Evolutionary conservation across 257 asterid species (phyloP), one percentile per base, ranked within the genome.

Genomic region (Ocimum tenuiflorum): DNA sequence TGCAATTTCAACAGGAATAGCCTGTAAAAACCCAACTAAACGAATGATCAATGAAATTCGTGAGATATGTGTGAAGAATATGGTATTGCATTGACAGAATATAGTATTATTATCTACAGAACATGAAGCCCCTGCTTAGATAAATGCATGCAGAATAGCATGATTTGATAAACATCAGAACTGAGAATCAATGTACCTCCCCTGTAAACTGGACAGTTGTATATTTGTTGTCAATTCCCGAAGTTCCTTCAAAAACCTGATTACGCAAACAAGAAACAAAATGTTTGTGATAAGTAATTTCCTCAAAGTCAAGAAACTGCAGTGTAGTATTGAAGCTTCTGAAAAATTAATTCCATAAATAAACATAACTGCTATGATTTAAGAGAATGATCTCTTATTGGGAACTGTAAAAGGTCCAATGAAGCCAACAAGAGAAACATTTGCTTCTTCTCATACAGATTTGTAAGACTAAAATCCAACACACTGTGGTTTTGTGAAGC

Each of bases 131-230:
- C 8, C 61, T 13, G 5, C 15, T 8, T 14, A 51, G 36, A 36
- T 31, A 27, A 59, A 63, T 27, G 10, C 6, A 31, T 1, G 36
- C 36, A 31, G 36, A 13, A 53, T n/a, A 72, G 49, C 76, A 55
- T 42, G 55, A 59, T 67, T 69, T 29, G 14, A 69, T 67, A 52
- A 67, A 63, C 49, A 15, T 18, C n/a, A 43, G 39, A 70, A 36
- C 18, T 53, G 18, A 33, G 55, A 61, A 46, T n/a, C 17, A 66
- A 29, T 43, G 54, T 83, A 88, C 96, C 96, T 91, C 98, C 77
- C 98, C 96, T 0, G 98, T 91, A 81, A 91, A 91, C 84, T 91
- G 98, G 71, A 91, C 98, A 2, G 95, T 91, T 31, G 98, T 91
- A 74, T 80, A 91, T 74, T 91, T 91, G 84, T 86, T 91, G 82